Conservation (phyloP, 805 yeast species). For the Starmera amethionina region DNA sequence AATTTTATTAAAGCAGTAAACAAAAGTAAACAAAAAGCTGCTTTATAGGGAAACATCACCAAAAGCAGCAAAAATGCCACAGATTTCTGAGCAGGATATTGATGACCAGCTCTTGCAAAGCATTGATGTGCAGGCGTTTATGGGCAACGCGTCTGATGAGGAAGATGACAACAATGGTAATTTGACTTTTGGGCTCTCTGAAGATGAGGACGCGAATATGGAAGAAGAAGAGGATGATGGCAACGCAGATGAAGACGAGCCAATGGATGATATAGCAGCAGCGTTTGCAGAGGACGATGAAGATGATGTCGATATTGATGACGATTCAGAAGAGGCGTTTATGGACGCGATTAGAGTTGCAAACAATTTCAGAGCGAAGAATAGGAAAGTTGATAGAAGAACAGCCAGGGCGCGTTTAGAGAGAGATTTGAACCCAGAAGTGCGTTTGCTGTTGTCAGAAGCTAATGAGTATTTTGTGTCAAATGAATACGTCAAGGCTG, state of each 20-base stretch:
- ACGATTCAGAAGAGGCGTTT: slow-evolving; percentile 34
- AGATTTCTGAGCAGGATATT: slow-evolving; percentile 16
- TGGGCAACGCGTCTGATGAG: slow-evolving; percentile 7
- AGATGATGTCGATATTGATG: slow-evolving; percentile 26
- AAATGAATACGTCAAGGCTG: slow-evolving; percentile 50
- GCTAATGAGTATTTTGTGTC: slow-evolving; percentile 78
- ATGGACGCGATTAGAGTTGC: slow-evolving; percentile 62
- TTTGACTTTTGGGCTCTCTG: slow-evolving; percentile 5
- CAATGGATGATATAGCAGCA: slow-evolving; percentile 18
- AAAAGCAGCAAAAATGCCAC: slow-evolving; percentile 22
- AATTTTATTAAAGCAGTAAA: too few species aligned
- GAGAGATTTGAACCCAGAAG: slow-evolving; percentile 60
- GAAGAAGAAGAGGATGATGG: slow-evolving; percentile 3
- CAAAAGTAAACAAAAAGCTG: not conserved
- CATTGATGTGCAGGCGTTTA: slow-evolving; percentile 22
- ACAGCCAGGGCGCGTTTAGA: slow-evolving; percentile 21
- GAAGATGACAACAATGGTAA: slow-evolving; percentile 13
- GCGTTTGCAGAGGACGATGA: slow-evolving; percentile 27
- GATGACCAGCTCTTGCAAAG: slow-evolving; percentile 1
- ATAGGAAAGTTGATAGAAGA: slow-evolving; percentile 23
- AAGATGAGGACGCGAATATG: slow-evolving; percentile 9
- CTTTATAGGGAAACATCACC: slow-evolving; percentile 43
- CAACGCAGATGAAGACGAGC: slow-evolving; percentile 11
- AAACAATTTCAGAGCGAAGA: slow-evolving; percentile 46
- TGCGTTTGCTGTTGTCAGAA: slow-evolving; percentile 49